Evolutionary conservation across 192 early-diverging fungal genomes (phyloP).

Genomic region (Lobosporangium transversale): DNA sequence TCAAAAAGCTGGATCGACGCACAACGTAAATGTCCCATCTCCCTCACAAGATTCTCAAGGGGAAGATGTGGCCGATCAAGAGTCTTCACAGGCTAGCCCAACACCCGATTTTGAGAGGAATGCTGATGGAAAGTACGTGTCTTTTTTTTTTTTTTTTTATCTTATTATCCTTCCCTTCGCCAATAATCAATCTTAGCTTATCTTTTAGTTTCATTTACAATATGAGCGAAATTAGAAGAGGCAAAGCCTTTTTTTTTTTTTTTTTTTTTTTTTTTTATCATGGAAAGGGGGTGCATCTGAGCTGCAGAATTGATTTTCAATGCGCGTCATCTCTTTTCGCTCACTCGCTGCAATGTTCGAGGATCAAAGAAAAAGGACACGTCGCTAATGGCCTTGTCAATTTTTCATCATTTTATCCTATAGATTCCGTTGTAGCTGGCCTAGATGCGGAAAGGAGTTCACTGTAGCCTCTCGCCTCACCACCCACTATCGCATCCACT

Average conservation of each 20-base stretch:
- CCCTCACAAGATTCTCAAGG: slow-evolving; percentile 15
- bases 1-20: background rate
- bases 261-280: background rate
- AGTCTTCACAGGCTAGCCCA: slow-evolving; percentile 24
- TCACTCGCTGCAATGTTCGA: background rate
- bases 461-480: slow-evolving; percentile 45
- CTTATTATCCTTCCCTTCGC: background rate
- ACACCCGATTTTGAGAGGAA: slow-evolving; percentile 45
- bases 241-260: slow-evolving; percentile 1
- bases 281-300: background rate
- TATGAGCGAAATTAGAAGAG: background rate
- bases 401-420: background rate
- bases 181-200: too few relatives aligned
- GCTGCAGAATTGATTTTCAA: slow-evolving; percentile 4
- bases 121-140: slow-evolving; percentile 48
- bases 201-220: background rate
- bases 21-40: background rate
- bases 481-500: slow-evolving; percentile 47
- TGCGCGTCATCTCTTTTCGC: slow-evolving; percentile 6
- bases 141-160: background rate
- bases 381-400: background rate
- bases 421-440: slow-evolving; percentile 53
- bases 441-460: slow-evolving; percentile 49
- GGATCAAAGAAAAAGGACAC: too few relatives aligned
- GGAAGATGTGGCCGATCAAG: slow-evolving; percentile 22